Conservation (phyloP, 2,329 filamentous ascomycete species). For the Xylariaceae sp. region DNA sequence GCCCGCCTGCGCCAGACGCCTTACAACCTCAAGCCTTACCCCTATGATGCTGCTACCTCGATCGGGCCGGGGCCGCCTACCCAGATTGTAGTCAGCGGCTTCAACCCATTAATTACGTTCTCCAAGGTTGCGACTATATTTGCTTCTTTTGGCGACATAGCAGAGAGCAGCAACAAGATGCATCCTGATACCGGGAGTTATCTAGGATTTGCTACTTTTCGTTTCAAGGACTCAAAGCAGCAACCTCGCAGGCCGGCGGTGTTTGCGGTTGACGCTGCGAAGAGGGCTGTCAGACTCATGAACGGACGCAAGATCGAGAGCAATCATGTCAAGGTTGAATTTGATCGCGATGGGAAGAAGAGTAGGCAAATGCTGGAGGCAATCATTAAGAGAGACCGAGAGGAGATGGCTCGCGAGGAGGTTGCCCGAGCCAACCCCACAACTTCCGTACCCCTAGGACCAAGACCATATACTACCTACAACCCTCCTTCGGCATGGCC, state of each 20-base stretch:
- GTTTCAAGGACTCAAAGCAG: slow-evolving; percentile 69
- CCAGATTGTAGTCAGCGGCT: slow-evolving; percentile 91
- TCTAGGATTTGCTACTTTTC: slow-evolving; percentile 86
- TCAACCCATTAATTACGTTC: slow-evolving; percentile 82
- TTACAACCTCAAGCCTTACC: slow-evolving; percentile 75
- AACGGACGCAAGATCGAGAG: slow-evolving; percentile 76
- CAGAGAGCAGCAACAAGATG: slow-evolving; percentile 86
- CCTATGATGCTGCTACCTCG: slow-evolving; percentile 75
- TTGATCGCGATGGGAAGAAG: slow-evolving; percentile 81
- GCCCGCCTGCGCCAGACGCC: slow-evolving; percentile 65
- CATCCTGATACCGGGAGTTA: slow-evolving; percentile 93
- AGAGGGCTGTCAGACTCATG: slow-evolving; percentile 69
- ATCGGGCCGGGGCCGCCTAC: slow-evolving; percentile 84
- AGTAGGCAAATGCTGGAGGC: slow-evolving; percentile 74
- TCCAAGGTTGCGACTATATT: slow-evolving; percentile 71
- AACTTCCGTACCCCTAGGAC: slow-evolving; percentile 23
- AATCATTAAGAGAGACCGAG: slow-evolving; percentile 62
- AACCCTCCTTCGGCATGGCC: background rate
- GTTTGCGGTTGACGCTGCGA: slow-evolving; percentile 73
- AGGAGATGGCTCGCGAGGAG: slow-evolving; percentile 51
- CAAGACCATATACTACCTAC: slow-evolving; percentile 30
- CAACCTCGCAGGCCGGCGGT: slow-evolving; percentile 47
- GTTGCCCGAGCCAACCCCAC: slow-evolving; percentile 34
- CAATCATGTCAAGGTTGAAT: slow-evolving; percentile 71
- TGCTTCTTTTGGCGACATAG: slow-evolving; percentile 77